Base-by-base conservation (phyloP, 2,329 filamentous ascomycete genomes). In the Epicoccum nigrum region DNA sequence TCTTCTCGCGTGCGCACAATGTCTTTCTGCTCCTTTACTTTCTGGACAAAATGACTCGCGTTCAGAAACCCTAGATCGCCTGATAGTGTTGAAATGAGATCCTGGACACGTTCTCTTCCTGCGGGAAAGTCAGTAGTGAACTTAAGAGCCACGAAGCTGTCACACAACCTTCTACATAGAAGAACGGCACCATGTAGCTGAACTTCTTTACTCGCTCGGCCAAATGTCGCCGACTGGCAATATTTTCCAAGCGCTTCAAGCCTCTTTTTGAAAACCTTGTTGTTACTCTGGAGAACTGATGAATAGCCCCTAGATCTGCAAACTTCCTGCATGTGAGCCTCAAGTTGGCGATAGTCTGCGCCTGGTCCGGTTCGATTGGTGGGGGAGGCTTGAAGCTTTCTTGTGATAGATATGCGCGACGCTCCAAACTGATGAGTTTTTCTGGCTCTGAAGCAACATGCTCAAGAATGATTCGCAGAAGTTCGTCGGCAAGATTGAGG, bases 171-270 rank as follows among this genome's bases (percentile, higher is more conserved):
- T 80, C 74, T 51, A 77, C 75, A 67, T 83, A 84, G 64, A 84
- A 83, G 61, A 80, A 82, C 4, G 81, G 81, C 47, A 85, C 79
- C 69, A 84, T 77, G 66, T 85, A 85, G 56, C 80, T 83, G 67
- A 85, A 83, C 62, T 83, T 83, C 63, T 80, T 82, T 52, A 84
- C 82, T 64, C 82, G 76, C 45, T 72, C 68, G 13, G 81, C 78
- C 16, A 85, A 72, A 65, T 81, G 77, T 15, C 73, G 71, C 56
- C 78, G 76, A 40, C 71, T 70, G 25, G 80, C 76, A 51, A 84
- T 77, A 31, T 74, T 73, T 45, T 80, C 76, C 38, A 84, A 66
- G 28, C 76, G 75, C 41, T 73, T 65, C 43, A 84, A 77, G 23
- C 80, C 81, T 47, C 74, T 74, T 34, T 70, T 65, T 21, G 79